These are phyloP conservation scores for Saksenaea oblongispora DNA, from an alignment of 371 early-diverging fungal genomes.

Conservation along the genomic window DNA sequence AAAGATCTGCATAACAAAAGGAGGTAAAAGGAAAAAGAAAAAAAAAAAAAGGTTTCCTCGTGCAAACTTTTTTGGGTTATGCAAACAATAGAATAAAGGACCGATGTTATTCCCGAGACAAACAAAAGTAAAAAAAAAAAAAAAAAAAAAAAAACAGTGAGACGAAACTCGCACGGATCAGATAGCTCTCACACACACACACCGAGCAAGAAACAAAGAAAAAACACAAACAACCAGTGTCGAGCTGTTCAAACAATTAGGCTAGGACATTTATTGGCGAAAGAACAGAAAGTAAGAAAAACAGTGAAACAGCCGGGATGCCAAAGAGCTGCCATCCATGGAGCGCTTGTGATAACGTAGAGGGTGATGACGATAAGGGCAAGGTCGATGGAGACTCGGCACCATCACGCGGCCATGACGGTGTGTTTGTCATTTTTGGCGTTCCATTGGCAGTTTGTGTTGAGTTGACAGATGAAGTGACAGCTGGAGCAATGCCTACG, in stretches of 20 bases:
- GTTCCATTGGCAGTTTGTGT: background rate
- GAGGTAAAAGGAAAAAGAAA: background rate
- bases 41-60: background rate
- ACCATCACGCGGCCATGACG: too few relatives aligned
- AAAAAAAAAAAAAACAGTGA: background rate
- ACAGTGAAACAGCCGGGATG: too few relatives aligned
- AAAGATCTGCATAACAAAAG: slow-evolving; percentile 1
- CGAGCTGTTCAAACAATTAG: too few relatives aligned
- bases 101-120: slow-evolving; percentile 4
- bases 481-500: slow-evolving; percentile 30
- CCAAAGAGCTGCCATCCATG: too few relatives aligned
- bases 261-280: too few relatives aligned
- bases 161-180: background rate
- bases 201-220: too few relatives aligned
- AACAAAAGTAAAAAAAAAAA: too few relatives aligned
- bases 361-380: too few relatives aligned
- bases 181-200: background rate
- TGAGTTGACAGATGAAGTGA: background rate
- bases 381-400: too few relatives aligned
- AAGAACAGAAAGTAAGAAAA: too few relatives aligned
- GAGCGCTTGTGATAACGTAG: too few relatives aligned
- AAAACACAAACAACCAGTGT: too few relatives aligned
- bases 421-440: background rate
- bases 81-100: background rate
- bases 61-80: slow-evolving; percentile 3